Evolutionary conservation across 495 filamentous ascomycete species (phyloP).

Genomic region (Talaromyces ruber): DNA sequence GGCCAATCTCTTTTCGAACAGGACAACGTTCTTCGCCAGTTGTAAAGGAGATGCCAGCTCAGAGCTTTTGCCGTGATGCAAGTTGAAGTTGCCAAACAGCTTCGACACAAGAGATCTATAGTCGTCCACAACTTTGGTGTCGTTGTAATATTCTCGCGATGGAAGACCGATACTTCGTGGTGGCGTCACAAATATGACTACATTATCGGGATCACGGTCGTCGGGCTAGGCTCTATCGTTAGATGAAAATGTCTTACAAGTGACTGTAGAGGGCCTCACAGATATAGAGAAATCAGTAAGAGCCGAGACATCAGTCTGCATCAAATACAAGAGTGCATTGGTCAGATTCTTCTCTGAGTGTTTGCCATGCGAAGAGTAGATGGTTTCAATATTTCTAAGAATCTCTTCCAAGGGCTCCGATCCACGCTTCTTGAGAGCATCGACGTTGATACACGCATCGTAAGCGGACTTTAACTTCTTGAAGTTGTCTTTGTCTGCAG

Average conservation of each 20-base stretch:
- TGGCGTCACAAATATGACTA: constrained; percentile 46
- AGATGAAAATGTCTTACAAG: not conserved
- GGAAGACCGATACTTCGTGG: constrained; percentile 49
- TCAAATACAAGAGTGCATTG: constrained; percentile 43
- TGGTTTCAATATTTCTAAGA: constrained; percentile 40
- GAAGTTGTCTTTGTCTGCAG: constrained; percentile 53
- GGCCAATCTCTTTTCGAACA: constrained; percentile 54
- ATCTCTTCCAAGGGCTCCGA: constrained; percentile 42
- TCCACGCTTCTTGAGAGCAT: constrained; percentile 42
- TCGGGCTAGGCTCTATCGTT: constrained; percentile 28
- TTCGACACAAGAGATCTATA: constrained; percentile 43
- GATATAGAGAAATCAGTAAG: constrained; percentile 38
- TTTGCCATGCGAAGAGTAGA: constrained; percentile 34
- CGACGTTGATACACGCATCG: constrained; percentile 55
- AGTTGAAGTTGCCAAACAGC: constrained; percentile 20
- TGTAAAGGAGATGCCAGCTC: constrained; percentile 4
- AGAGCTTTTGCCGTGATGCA: too few species aligned
- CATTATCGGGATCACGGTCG: constrained; percentile 57
- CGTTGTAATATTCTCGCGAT: constrained; percentile 57
- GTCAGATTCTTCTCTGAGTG: constrained; percentile 36
- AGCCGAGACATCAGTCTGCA: constrained; percentile 40
- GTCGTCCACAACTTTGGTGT: constrained; percentile 40
- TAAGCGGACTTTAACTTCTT: constrained; percentile 56
- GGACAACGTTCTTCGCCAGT: constrained; percentile 38
- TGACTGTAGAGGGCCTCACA: constrained; percentile 23